These are phyloP conservation scores for Entomortierella parvispora DNA, from an alignment of 192 early-diverging fungal genomes.

Conservation along the genomic window DNA sequence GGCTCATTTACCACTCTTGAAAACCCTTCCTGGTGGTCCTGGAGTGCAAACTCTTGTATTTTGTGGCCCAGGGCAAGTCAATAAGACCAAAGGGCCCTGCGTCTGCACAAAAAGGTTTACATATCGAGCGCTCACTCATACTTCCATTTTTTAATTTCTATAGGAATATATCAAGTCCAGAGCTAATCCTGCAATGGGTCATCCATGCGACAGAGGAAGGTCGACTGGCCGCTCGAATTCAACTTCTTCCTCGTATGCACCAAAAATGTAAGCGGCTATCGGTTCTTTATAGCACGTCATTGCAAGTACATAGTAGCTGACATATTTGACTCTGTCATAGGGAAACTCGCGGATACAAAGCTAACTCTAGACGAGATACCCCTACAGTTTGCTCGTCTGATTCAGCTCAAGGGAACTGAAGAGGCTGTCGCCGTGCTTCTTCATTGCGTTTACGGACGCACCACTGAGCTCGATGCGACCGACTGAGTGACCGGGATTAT, in stretches of 20 bases:
- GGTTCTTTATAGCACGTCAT: background rate
- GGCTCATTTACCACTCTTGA: background rate
- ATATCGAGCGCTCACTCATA: background rate
- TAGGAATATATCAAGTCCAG: constrained; percentile 21
- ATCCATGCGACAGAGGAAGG: constrained; percentile 27
- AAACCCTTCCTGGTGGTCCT: constrained; percentile 13
- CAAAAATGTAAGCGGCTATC: constrained; percentile 30
- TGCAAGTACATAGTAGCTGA: background rate
- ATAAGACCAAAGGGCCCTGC: background rate
- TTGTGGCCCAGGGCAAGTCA: constrained; percentile 14
- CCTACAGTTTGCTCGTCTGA: constrained; percentile 30
- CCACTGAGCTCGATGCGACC: background rate
- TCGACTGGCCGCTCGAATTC: constrained; percentile 21
- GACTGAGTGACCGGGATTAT: constrained; percentile 6
- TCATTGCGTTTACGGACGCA: constrained; percentile 32
- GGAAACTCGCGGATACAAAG: constrained; percentile 40
- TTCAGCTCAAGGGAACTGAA: constrained; percentile 42
- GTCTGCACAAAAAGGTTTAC: background rate
- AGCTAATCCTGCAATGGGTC: constrained; percentile 36
- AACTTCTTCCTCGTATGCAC: constrained; percentile 34
- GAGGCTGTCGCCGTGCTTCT: constrained; percentile 26
- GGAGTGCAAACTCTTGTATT: constrained; percentile 39
- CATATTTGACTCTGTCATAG: constrained; percentile 1
- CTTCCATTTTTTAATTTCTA: background rate
- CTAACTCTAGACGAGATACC: constrained; percentile 35